These are phyloP conservation scores for Leishmania tarentolae DNA, from an alignment of 208 protist genomes.

Conservation along the genomic window DNA sequence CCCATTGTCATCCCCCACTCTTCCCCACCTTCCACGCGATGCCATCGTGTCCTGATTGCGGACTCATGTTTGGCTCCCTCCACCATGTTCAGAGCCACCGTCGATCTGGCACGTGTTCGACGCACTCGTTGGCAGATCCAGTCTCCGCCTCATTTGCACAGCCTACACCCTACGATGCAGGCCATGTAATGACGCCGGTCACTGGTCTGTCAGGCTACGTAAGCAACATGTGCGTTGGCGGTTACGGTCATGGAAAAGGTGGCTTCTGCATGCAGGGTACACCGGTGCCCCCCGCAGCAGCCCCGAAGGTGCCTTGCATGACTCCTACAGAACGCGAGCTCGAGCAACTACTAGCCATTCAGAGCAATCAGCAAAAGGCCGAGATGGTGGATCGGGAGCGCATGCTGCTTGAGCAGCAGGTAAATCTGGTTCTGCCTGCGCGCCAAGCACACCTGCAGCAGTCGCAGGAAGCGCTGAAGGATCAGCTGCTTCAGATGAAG, in stretches of 20 bases:
- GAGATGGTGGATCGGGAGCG: slow-evolving; percentile 32
- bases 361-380: slow-evolving; percentile 36
- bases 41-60: slow-evolving; percentile 55
- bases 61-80: slow-evolving; percentile 41
- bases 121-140: not conserved
- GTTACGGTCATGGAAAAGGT: not conserved
- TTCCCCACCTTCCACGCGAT: slow-evolving; percentile 13
- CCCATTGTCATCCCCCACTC: not conserved
- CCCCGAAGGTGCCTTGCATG: not conserved
- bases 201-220: not conserved
- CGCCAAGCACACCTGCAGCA: slow-evolving; percentile 51
- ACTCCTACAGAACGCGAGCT: slow-evolving; percentile 29
- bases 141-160: not conserved
- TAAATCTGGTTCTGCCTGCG: slow-evolving; percentile 41
- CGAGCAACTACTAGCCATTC: slow-evolving; percentile 36
- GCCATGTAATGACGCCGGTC: not conserved
- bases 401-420: slow-evolving; percentile 47
- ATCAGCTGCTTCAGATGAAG: slow-evolving; percentile 49
- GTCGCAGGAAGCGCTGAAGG: slow-evolving; percentile 40
- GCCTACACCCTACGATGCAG: not conserved
- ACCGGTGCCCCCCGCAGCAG: not conserved
- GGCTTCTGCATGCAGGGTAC: slow-evolving; percentile 6
- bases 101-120: slow-evolving; percentile 17
- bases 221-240: not conserved
- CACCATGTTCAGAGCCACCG: slow-evolving; percentile 42